phyloP scores from a whole-genome alignment of 2,329 filamentous ascomycete species.

The Xylariaceae sp. region DNA sequence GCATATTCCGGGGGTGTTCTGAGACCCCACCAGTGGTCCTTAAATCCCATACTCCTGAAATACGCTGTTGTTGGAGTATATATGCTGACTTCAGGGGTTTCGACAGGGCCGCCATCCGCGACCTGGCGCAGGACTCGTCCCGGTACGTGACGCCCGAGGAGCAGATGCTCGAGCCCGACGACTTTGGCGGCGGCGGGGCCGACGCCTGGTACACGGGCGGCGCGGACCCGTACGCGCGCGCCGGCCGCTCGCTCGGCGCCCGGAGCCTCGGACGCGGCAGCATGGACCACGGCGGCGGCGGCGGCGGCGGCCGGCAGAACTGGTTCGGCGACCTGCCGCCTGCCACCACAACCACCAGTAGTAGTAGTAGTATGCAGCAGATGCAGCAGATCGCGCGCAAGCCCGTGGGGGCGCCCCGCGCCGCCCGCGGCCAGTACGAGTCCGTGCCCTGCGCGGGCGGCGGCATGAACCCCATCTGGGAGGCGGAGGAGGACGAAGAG shows the following conservation, averaged over 20 bases:
- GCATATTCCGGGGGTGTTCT: too few species aligned
- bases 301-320: slow-evolving; percentile 19
- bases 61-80: too few species aligned
- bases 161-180: slow-evolving; percentile 36
- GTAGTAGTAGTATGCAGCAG: too few species aligned
- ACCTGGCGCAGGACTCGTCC: slow-evolving; percentile 41
- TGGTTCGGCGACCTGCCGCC: slow-evolving; percentile 16
- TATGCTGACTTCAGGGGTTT: too few species aligned
- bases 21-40: too few species aligned
- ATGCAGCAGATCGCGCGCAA: slow-evolving; percentile 19
- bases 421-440: slow-evolving; percentile 30
- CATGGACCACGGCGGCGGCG: slow-evolving; percentile 18
- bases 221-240: slow-evolving; percentile 33
- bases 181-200: slow-evolving; percentile 23
- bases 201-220: slow-evolving; percentile 40
- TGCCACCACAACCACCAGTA: slow-evolving; percentile 5
- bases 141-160: slow-evolving; percentile 36
- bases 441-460: slow-evolving; percentile 25
- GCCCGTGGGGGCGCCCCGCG: slow-evolving; percentile 17
- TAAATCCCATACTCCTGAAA: too few species aligned
- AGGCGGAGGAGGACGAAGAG: slow-evolving; percentile 46
- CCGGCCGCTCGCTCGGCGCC: slow-evolving; percentile 38
- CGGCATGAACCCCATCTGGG: slow-evolving; percentile 50
- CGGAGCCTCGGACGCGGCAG: slow-evolving; percentile 33
- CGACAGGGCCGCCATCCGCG: slow-evolving; percentile 39